These are phyloP conservation scores for Pichia sp. DNA, from an alignment of 1,139 yeast genomes.

Conservation along the genomic window DNA sequence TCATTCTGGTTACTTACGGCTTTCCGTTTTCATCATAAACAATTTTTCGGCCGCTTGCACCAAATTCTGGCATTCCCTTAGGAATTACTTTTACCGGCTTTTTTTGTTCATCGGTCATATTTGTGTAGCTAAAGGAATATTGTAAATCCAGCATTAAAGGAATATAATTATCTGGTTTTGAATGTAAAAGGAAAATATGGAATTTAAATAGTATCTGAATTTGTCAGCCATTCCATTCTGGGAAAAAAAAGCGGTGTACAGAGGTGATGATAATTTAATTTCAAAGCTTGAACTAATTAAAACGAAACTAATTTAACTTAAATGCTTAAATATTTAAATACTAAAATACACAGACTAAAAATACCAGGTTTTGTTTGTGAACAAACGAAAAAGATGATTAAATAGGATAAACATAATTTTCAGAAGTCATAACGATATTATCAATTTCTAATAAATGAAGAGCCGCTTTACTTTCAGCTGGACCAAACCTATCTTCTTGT, in stretches of 20 bases:
- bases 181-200: too few species aligned
- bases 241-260: too few species aligned
- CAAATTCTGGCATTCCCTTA: conserved; percentile 36
- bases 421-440: conserved; percentile 55
- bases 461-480: conserved; percentile 49
- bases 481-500: conserved; percentile 55
- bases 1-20: conserved; percentile 82
- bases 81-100: conserved; percentile 8
- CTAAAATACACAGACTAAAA: conserved; percentile 8
- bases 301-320: too few species aligned
- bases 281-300: too few species aligned
- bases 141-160: too few species aligned
- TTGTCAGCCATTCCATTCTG: too few species aligned
- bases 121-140: too few species aligned
- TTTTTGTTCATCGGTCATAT: conserved; percentile 4
- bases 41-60: conserved; percentile 62
- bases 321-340: not conserved
- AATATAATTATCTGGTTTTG: too few species aligned
- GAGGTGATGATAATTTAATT: too few species aligned
- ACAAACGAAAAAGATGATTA: too few species aligned
- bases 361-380: too few species aligned
- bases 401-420: conserved; percentile 58
- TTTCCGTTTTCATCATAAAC: conserved; percentile 83
- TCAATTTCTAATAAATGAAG: conserved; percentile 46
- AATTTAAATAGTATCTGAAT: too few species aligned